Evolutionary conservation across 2,329 filamentous ascomycete genomes (phyloP).

Genomic region (Salinomyces thailandicus): DNA sequence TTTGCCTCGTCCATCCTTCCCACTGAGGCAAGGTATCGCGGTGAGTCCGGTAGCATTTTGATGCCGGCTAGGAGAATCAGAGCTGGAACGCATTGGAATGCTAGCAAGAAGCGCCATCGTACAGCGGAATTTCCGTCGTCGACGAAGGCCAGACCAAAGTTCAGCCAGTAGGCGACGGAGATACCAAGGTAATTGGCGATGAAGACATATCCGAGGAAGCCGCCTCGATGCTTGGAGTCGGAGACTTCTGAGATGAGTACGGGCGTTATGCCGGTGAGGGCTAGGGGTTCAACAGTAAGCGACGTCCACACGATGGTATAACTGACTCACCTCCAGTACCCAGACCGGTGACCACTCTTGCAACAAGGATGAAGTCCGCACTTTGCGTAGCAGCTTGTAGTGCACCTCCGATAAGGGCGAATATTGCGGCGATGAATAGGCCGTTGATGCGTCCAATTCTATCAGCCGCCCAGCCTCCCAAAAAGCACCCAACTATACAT

Average conservation of each 20-base stretch:
- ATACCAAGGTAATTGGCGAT: slow-evolving; percentile 46
- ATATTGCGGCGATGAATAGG: slow-evolving; percentile 37
- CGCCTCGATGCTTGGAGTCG: slow-evolving; percentile 37
- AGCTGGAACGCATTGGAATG: slow-evolving; percentile 35
- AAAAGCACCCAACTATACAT: slow-evolving; percentile 41
- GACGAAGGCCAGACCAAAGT: slow-evolving; percentile 16
- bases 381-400: slow-evolving; percentile 37
- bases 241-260: slow-evolving; percentile 42
- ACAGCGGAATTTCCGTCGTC: slow-evolving; percentile 15
- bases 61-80: slow-evolving; percentile 31
- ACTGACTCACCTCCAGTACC: slow-evolving; percentile 37
- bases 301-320: background rate
- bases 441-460: slow-evolving; percentile 44
- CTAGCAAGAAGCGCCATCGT: slow-evolving; percentile 19
- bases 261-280: slow-evolving; percentile 40
- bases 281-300: slow-evolving; percentile 2
- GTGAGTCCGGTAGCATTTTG: slow-evolving; percentile 37
- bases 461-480: slow-evolving; percentile 42
- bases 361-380: slow-evolving; percentile 40
- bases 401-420: slow-evolving; percentile 41
- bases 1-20: slow-evolving; percentile 24
- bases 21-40: slow-evolving; percentile 25
- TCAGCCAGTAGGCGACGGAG: slow-evolving; percentile 20
- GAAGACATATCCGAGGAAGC: slow-evolving; percentile 40
- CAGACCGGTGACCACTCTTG: slow-evolving; percentile 42